phyloP scores from a whole-genome alignment of 1,284 basidiomycete species.

The Heliocybe sulcata region DNA sequence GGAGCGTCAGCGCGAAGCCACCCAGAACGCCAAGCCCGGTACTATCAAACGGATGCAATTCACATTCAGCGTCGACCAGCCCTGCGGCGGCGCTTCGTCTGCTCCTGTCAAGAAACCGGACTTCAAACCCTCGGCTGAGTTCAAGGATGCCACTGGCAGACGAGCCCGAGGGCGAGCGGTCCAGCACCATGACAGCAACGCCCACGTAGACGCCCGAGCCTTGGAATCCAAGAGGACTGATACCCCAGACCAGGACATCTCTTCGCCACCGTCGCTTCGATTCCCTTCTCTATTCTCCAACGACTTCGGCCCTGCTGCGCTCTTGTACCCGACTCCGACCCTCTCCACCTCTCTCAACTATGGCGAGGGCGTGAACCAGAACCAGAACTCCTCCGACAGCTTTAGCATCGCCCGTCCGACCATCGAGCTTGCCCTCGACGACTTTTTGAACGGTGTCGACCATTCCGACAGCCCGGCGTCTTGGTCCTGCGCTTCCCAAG shows the following conservation, averaged over 20 bases:
- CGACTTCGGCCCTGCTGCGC: conserved; percentile 69
- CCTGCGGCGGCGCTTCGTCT: conserved; percentile 36
- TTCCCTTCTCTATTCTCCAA: conserved; percentile 67
- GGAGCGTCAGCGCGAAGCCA: conserved; percentile 71
- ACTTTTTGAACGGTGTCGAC: conserved; percentile 41
- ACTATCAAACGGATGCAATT: conserved; percentile 81
- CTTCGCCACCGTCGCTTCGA: conserved; percentile 29
- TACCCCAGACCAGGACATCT: conserved; percentile 13
- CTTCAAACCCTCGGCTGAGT: conserved; percentile 58
- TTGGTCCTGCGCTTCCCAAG: conserved; percentile 19
- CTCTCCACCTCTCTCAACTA: conserved; percentile 63
- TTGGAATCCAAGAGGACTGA: conserved; percentile 6
- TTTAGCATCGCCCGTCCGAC: conserved; percentile 68
- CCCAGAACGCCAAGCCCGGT: conserved; percentile 50
- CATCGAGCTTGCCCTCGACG: conserved; percentile 74
- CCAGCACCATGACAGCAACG: conserved; percentile 21
- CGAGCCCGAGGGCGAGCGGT: conserved; percentile 29
- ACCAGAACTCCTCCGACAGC: conserved; percentile 31
- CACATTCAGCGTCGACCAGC: conserved; percentile 74
- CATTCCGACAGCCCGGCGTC: conserved; percentile 26
- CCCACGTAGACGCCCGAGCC: conserved; percentile 8
- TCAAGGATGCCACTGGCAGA: conserved; percentile 40
- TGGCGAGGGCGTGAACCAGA: conserved; percentile 57
- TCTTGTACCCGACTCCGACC: conserved; percentile 60
- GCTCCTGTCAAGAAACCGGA: conserved; percentile 54